Evolutionary conservation across 306 rosid genomes (phyloP).

Genomic region (Corylus heterophylla): DNA sequence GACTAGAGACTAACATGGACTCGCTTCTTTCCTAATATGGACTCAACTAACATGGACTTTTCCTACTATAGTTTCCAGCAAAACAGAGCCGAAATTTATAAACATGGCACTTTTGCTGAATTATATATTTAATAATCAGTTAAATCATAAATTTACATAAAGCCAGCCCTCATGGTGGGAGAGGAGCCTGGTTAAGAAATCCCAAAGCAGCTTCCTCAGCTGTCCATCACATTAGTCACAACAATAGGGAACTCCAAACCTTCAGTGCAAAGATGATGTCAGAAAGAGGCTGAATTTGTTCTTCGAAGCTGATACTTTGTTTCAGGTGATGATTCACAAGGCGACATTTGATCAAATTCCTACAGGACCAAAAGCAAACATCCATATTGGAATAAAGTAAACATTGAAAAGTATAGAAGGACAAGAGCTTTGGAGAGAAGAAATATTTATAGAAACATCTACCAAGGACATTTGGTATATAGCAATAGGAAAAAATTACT

Average conservation of each 20-base stretch:
- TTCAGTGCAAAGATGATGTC: constrained; percentile 31
- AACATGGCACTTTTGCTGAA: constrained; percentile 37
- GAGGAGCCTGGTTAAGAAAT: constrained; percentile 10
- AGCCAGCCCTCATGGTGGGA: constrained; percentile 19
- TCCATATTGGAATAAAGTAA: constrained; percentile 16
- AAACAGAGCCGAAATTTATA: constrained; percentile 21
- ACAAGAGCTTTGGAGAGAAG: background rate
- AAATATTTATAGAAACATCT: background rate
- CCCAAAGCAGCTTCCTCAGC: constrained; percentile 10
- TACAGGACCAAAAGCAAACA: constrained; percentile 18
- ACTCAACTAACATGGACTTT: constrained; percentile 19
- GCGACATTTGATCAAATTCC: constrained; percentile 54
- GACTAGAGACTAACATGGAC: constrained; percentile 3
- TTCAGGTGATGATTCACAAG: constrained; percentile 32
- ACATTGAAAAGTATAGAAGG: constrained; percentile 1
- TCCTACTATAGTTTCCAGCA: constrained; percentile 20
- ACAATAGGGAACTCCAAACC: constrained; percentile 4
- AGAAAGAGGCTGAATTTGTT: constrained; percentile 63
- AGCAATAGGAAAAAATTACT: background rate
- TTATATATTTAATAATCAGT: constrained; percentile 36
- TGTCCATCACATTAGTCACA: background rate
- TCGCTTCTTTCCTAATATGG: background rate
- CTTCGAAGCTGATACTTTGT: constrained; percentile 66
- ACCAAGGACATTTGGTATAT: background rate
- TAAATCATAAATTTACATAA: constrained; percentile 27